These are phyloP conservation scores for Phallus indusiatus DNA, from an alignment of 768 basidiomycete genomes.

Conservation along the genomic window DNA sequence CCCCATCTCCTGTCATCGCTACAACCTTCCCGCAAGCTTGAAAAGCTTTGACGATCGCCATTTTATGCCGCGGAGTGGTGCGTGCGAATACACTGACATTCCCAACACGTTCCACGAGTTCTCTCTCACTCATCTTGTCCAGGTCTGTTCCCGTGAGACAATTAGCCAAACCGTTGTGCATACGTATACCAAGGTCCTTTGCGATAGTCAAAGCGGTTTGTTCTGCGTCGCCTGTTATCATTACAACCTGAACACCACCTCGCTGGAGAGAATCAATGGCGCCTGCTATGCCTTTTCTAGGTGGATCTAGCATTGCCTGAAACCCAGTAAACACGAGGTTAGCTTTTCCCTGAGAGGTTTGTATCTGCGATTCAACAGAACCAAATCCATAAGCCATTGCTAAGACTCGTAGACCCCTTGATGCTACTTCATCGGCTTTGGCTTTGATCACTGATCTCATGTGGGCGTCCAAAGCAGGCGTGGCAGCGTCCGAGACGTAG, in stretches of 20 bases:
- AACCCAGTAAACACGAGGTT: constrained; percentile 87
- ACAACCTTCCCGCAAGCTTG: constrained; percentile 84
- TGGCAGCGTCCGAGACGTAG: constrained; percentile 84
- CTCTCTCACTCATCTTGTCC: constrained; percentile 72
- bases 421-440: constrained; percentile 63
- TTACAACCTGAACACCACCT: constrained; percentile 91
- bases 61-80: constrained; percentile 95
- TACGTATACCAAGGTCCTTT: constrained; percentile 68
- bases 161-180: constrained; percentile 33
- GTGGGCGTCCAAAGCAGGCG: constrained; percentile 63
- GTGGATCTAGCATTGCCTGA: constrained; percentile 93
- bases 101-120: constrained; percentile 76
- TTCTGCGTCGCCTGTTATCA: constrained; percentile 97
- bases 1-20: constrained; percentile 97
- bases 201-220: constrained; percentile 87
- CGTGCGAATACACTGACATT: constrained; percentile 84
- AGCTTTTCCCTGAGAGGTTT: constrained; percentile 18
- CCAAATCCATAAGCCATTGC: constrained; percentile 88
- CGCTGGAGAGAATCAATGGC: constrained; percentile 71
- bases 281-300: constrained; percentile 86
- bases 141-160: constrained; percentile 75
- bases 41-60: constrained; percentile 93
- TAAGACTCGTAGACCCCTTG: constrained; percentile 75
- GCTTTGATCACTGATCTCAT: constrained; percentile 58
- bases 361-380: constrained; percentile 32